Base-by-base conservation (phyloP, 2,329 filamentous ascomycete species). In the Alternaria sp. region DNA sequence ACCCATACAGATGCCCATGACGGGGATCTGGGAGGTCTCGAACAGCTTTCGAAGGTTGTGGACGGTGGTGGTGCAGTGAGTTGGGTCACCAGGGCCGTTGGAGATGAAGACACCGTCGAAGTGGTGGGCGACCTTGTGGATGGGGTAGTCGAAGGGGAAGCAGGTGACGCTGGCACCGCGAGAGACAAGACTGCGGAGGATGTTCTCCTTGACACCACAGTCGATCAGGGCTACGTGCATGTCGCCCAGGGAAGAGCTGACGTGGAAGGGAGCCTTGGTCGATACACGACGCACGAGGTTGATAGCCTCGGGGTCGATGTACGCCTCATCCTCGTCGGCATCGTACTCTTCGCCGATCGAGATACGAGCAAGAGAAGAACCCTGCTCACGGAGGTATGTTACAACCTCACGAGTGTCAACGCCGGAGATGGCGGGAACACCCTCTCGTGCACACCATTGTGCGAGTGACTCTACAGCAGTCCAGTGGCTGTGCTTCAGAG, bases 181-280 rank as follows among this genome's bases (percentile, higher is more conserved):
- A 82, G 88, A 90, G 77, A 98, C 94, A 64, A 99, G 87, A 80
- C 92, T 96, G 77, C 96, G 93, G 64, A 99, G 90, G 75, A 99
- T 99, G 86, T 99, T 99, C 88, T 99, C 96, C 88, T 99, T 99
- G 72, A 98, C 96, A 85, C 96, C 96, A 78, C 96, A 99, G 84
- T 99, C 96, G 79, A 99, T 91, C 72, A 99, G 87, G 63, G 95
- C 96, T 72, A 99, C 89, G 84, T 99, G 96, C 80, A 93, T 90
- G 76, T 91, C 89, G 68, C 95, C 93, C 71, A 91, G 88, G 30
- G 90, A 88, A 55, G 94, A 94, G 80, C 92, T 91, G 70, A 98
- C 92, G 75, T 98, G 93, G 86, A 98, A 99, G 45, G 96, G 96
- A 68, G 94, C 92, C 86, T 99, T 99, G 82, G 96, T 99, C 86